These are phyloP conservation scores for Haplosporangium gracile DNA, from an alignment of 192 early-diverging fungal species.

Conservation along the genomic window DNA sequence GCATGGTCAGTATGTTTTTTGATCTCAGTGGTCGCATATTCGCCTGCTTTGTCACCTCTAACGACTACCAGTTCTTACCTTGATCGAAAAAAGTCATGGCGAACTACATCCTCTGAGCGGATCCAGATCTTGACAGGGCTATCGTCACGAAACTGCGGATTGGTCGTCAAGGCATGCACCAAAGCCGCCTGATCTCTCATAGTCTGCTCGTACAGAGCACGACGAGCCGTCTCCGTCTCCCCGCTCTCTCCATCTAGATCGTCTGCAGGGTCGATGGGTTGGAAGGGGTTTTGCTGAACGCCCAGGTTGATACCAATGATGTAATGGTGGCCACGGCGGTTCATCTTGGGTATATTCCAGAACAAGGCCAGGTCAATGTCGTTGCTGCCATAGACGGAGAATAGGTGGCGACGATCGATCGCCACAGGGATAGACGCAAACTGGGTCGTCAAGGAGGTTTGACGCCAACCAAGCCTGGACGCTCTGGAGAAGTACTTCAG, in stretches of 20 bases:
- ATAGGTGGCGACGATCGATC: conserved; percentile 68
- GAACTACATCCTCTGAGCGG: conserved; percentile 55
- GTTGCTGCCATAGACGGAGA: conserved; percentile 89
- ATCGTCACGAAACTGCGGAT: conserved; percentile 72
- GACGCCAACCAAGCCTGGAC: conserved; percentile 83
- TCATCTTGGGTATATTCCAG: conserved; percentile 75
- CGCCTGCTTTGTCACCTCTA: neutral
- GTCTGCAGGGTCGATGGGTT: conserved; percentile 55
- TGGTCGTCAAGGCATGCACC: conserved; percentile 74
- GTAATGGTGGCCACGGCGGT: conserved; percentile 85
- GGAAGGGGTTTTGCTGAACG: conserved; percentile 79
- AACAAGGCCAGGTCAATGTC: conserved; percentile 91
- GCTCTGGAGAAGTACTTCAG: conserved; percentile 76
- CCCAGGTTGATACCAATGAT: conserved; percentile 93
- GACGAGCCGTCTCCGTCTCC: conserved; percentile 59
- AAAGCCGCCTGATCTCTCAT: conserved; percentile 74
- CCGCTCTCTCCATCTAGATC: conserved; percentile 56
- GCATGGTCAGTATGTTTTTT: neutral
- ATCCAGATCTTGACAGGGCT: conserved; percentile 76
- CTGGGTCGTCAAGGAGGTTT: conserved; percentile 68
- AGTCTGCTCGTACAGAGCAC: conserved; percentile 79
- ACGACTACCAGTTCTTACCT: conserved; percentile 49
- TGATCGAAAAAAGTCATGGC: conserved; percentile 60
- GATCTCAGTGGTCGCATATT: neutral
- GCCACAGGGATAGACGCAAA: conserved; percentile 76